A percentile compares a stretch with the other conserved stretches of the same genome.
phyloP scores from a whole-genome alignment of 441 rosid genomes.

The Macaranga tanarius region DNA sequence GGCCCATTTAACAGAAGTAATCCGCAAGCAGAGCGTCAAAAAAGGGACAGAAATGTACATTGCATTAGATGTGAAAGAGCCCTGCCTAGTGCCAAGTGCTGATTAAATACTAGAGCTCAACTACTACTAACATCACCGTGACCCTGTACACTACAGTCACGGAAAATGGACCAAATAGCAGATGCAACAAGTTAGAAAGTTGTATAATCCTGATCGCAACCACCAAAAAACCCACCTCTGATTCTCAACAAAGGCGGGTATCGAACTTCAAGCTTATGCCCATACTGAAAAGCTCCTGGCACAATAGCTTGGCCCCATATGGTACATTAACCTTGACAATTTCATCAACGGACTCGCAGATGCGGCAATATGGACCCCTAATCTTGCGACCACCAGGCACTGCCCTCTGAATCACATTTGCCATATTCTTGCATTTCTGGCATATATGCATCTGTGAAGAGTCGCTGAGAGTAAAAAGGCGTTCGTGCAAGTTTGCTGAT shows the following conservation, averaged over 20 bases:
- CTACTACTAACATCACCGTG: background rate
- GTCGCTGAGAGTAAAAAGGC: slow-evolving; percentile 77
- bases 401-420: slow-evolving; percentile 65
- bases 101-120: background rate
- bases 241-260: slow-evolving; percentile 47
- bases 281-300: slow-evolving; percentile 89
- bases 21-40: no score
- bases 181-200: background rate
- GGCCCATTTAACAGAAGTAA: no score
- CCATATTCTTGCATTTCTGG: slow-evolving; percentile 51
- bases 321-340: slow-evolving; percentile 71
- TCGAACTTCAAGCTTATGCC: slow-evolving; percentile 74
- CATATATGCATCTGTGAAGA: slow-evolving; percentile 77
- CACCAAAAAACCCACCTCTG: background rate
- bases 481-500: slow-evolving; percentile 75
- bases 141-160: background rate
- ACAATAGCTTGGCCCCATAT: slow-evolving; percentile 78
- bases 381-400: slow-evolving; percentile 59
- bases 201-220: background rate
- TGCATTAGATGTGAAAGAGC: background rate
- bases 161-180: background rate
- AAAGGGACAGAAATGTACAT: no score
- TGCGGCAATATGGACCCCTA: slow-evolving; percentile 67
- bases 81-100: no score
- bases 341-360: slow-evolving; percentile 60